phyloP scores from a whole-genome alignment of 1,284 basidiomycete species.

The Trichosporon ovoides region DNA sequence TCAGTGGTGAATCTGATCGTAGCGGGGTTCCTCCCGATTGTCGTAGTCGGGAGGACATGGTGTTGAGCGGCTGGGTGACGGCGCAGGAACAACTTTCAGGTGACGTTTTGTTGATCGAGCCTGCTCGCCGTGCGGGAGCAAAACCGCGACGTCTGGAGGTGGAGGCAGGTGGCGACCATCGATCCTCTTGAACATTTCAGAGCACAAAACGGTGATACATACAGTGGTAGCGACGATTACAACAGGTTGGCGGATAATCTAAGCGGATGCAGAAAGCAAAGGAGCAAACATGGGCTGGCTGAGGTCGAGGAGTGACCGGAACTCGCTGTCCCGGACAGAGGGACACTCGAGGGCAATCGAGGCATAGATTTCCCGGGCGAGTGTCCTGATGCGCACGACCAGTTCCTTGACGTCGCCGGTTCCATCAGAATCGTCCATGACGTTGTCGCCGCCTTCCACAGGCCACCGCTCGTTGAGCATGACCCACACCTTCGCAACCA shows the following conservation, averaged over 20 bases:
- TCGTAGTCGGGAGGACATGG: conserved; percentile 3
- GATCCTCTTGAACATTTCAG: neutral
- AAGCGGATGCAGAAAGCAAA: conserved; percentile 9
- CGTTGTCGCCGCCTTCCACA: neutral
- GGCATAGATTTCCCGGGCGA: conserved; percentile 12
- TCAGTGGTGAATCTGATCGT: conserved; percentile 3
- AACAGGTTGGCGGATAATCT: neutral
- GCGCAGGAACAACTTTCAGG: conserved; percentile 1
- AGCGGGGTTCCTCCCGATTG: conserved; percentile 3
- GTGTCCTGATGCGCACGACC: conserved; percentile 4
- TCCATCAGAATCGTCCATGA: neutral
- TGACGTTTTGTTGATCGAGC: conserved; percentile 7
- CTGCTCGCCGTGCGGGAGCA: neutral
- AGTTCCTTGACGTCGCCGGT: neutral
- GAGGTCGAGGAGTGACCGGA: conserved; percentile 11
- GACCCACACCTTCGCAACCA: conserved; percentile 33
- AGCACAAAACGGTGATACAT: neutral
- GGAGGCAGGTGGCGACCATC: neutral
- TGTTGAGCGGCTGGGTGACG: neutral
- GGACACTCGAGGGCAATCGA: conserved; percentile 17
- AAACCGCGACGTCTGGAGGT: neutral
- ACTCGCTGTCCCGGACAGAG: conserved; percentile 15
- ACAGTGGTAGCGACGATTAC: neutral
- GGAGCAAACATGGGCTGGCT: conserved; percentile 17
- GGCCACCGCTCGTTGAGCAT: conserved; percentile 27